Evolutionary conservation across 2,329 filamentous ascomycete genomes (phyloP), one percentile per base, ranked within the genome.

Genomic region (Pleoardoris graminearum): DNA sequence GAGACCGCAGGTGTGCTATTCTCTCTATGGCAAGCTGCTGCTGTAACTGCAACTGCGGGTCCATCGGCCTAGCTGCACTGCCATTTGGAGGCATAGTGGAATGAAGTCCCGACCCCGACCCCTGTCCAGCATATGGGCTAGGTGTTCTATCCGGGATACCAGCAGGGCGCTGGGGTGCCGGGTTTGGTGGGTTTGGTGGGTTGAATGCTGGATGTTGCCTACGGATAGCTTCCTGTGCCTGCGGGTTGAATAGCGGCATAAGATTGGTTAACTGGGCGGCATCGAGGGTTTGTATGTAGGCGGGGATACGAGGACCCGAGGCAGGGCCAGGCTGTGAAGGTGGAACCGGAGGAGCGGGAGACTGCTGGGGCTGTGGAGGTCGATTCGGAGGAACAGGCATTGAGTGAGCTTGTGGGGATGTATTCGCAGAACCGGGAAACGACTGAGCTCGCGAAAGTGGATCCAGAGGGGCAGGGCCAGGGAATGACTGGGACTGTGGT

Each of bases 221-320:
- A 21, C 42, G 29, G 3, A 52, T 21, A 3, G 49, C 35, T 25
- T 52, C 51, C 21, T 48, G 52, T 42, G 46, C 46, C 25, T 53
- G 38, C 2, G 44, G 27, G 17, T 47, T 50, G 10, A 62, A 7
- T 2, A 54, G 14, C 7, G 57, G 44, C 16, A 58, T 29, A 8
- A 62, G 36, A 16, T 27, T 29, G 14, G 44, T 30, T 16, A 56
- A 45, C 41, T 59, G 57, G 17, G 50, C 53, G 11, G 25, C 21
- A 14, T 22, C 54, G 11, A 59, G 30, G 16, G 47, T 56, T 21
- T 43, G 56, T 30, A 65, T 52, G 39, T 54, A 62, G 11, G 43
- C 43, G 19, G 37, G 36, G 14, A 62, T 38, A 16, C 35, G 38
- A 7, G 50, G 19, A 41, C 44, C 47, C 10, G 16, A 12, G 12